Conservation (phyloP, 2,329 filamentous ascomycete species). For the Colletotrichum magnum region DNA sequence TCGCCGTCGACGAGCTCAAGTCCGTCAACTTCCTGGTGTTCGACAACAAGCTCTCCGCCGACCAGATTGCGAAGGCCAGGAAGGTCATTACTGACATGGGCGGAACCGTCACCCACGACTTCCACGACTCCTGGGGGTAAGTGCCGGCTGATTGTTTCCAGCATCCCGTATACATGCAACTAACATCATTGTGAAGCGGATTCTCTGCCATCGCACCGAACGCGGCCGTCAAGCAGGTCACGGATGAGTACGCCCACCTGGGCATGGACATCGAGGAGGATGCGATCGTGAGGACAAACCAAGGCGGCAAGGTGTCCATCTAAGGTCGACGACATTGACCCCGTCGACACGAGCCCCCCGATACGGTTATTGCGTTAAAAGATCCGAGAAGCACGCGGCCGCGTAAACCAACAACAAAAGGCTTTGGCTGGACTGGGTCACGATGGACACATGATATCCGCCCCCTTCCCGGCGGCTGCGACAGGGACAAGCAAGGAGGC, state of each 20-base stretch:
- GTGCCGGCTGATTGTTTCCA: conserved; percentile 44
- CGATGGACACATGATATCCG: conserved; percentile 36
- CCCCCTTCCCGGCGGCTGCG: conserved; percentile 27
- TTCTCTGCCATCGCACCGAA: conserved; percentile 83
- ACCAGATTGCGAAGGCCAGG: conserved; percentile 79
- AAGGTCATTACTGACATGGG: conserved; percentile 77
- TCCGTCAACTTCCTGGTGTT: conserved; percentile 86
- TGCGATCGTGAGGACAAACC: conserved; percentile 64
- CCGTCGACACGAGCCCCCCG: neutral
- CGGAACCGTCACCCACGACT: conserved; percentile 85
- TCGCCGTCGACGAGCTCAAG: conserved; percentile 77
- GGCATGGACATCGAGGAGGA: conserved; percentile 80
- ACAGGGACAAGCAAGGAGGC: conserved; percentile 37
- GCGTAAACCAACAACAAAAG: conserved; percentile 24
- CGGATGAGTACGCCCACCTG: conserved; percentile 63
- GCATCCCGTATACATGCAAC: conserved; percentile 9
- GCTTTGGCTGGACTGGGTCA: conserved; percentile 40
- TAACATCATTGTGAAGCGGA: conserved; percentile 71
- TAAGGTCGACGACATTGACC: neutral
- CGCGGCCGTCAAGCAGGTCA: conserved; percentile 77
- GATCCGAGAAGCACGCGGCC: neutral
- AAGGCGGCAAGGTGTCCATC: neutral
- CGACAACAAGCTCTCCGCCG: conserved; percentile 68
- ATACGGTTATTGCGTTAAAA: conserved; percentile 13
- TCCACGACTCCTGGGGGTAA: conserved; percentile 74